phyloP scores from a whole-genome alignment of 2,329 filamentous ascomycete genomes.

The Coniochaeta sp. region DNA sequence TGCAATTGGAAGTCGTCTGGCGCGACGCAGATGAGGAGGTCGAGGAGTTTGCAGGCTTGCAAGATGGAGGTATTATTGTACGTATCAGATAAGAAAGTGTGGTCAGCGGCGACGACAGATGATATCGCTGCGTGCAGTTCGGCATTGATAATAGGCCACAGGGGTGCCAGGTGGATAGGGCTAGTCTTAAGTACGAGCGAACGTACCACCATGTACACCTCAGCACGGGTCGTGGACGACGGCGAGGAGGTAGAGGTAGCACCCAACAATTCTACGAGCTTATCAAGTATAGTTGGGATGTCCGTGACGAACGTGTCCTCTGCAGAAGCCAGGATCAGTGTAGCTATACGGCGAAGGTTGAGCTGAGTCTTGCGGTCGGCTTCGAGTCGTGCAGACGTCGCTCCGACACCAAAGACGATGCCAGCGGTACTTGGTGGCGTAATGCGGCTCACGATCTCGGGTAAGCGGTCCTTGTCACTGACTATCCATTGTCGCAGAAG shows the following conservation, averaged over 20 bases:
- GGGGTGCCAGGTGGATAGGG: slow-evolving; percentile 67
- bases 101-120: slow-evolving; percentile 61
- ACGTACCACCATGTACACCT: slow-evolving; percentile 82
- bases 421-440: slow-evolving; percentile 84
- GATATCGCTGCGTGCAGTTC: slow-evolving; percentile 77
- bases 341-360: slow-evolving; percentile 74
- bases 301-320: slow-evolving; percentile 76
- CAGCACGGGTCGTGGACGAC: slow-evolving; percentile 79
- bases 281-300: slow-evolving; percentile 66
- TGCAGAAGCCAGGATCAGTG: slow-evolving; percentile 69
- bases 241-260: slow-evolving; percentile 86
- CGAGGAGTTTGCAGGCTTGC: slow-evolving; percentile 90
- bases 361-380: slow-evolving; percentile 90
- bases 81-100: slow-evolving; percentile 56
- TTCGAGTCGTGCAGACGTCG: slow-evolving; percentile 86
- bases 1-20: slow-evolving; percentile 98
- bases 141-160: slow-evolving; percentile 86
- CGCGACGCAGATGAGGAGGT: slow-evolving; percentile 75
- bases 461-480: slow-evolving; percentile 79
- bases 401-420: slow-evolving; percentile 97
- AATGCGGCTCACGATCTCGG: slow-evolving; percentile 72
- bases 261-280: slow-evolving; percentile 75
- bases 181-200: slow-evolving; percentile 74
- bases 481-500: slow-evolving; percentile 78
- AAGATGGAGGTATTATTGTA: slow-evolving; percentile 73